Evolutionary conservation across 805 yeast species (phyloP).

Genomic region (Teunomyces atbi): DNA sequence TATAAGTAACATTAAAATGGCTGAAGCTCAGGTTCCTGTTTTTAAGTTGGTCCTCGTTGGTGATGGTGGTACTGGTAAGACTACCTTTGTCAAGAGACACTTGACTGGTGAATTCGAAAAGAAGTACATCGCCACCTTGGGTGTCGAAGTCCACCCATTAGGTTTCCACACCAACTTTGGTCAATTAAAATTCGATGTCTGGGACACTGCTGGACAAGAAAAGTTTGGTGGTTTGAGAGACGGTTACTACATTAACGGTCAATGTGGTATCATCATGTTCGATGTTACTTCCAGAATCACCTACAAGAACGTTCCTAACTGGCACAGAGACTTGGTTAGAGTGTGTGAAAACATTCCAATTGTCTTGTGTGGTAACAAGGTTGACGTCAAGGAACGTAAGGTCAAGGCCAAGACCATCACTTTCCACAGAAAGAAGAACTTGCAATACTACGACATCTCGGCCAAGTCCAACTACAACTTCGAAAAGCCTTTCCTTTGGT

Average conservation of each 20-base stretch:
- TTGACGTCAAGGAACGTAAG: constrained; percentile 99
- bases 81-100: constrained; percentile 99
- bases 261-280: constrained; percentile 99
- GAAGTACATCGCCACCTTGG: constrained; percentile 97
- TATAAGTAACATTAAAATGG: constrained; percentile 38
- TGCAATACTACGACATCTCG: constrained; percentile 98
- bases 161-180: constrained; percentile 98
- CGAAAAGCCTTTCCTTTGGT: constrained; percentile 99
- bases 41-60: constrained; percentile 99
- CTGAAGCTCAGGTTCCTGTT: constrained; percentile 79
- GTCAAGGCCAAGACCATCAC: constrained; percentile 99
- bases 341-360: constrained; percentile 99
- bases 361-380: constrained; percentile 98
- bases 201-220: constrained; percentile 99
- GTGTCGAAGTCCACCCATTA: constrained; percentile 99
- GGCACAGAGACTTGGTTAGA: constrained; percentile 99
- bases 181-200: constrained; percentile 97
- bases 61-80: constrained; percentile 99
- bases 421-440: constrained; percentile 99
- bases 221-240: constrained; percentile 99
- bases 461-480: constrained; percentile 99
- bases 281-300: constrained; percentile 99
- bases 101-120: constrained; percentile 99
- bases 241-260: constrained; percentile 99
- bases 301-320: constrained; percentile 99